Evolutionary conservation across 2,329 filamentous ascomycete species (phyloP), one percentile per base, ranked within the genome.

Genomic region (Xylaria sp.): DNA sequence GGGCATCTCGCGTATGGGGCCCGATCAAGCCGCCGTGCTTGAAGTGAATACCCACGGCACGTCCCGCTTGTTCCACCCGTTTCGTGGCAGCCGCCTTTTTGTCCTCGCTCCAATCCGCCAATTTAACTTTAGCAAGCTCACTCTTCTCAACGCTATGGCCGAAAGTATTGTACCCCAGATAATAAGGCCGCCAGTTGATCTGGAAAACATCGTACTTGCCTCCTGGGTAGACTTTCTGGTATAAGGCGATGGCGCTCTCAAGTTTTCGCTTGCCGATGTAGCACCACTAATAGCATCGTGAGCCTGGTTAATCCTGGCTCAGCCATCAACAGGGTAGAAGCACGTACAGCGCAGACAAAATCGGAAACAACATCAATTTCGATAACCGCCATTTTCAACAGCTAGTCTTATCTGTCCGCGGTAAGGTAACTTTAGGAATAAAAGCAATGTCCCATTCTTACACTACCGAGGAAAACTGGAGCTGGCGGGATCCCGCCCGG

Each of bases 221-320:
- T 5, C 76, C 78, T 0, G 80, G 80, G 53, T 81, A 81, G 2
- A 77, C 81, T 65, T 80, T 81, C 30, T 78, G 76, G 68, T 80
- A 81, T 0, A 82, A 72, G 0, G 70, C 55, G 39, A 82, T 81
- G 12, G 60, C 53, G 8, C 39, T 39, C 60, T 60, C 60, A 9
- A 67, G 36, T 9, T 56, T 63, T 48, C 65, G 41, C 36, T 67
- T 63, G 28, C 45, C 34, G 13, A 67, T 59, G 45, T 56, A 63
- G 53, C 65, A 67, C 55, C 65, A 63, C 65, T 63, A 30, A 41
- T 13, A 34, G 2, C 34, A 45, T 59, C 23, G 55, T 23, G 18
- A 53, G 50, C 13, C 30, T 8, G 13, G 32, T 25, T 8, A 34
- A 15, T 20, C 50, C 30, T 41, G 32, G 53, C 15, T 23, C 32